Percentiles rank a stretch among this genome's conserved stretches.
Conservation (phyloP, 106 monocot genomes). For the Acorus calamus region DNA sequence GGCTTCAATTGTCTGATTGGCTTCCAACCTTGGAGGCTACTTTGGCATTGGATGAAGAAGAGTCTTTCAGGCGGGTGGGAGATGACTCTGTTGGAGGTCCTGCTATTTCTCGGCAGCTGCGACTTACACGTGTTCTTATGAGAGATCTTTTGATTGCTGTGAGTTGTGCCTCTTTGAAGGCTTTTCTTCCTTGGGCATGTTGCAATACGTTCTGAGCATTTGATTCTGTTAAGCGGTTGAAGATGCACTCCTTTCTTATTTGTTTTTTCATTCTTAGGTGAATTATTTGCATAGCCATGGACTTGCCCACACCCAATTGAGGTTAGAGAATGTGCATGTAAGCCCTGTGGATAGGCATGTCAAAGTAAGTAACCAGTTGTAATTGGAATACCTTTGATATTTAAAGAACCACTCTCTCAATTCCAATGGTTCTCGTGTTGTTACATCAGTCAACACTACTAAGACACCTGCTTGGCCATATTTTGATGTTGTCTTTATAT, state of each 20-base stretch:
- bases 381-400: neutral
- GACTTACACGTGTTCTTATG: slow-evolving; percentile 82
- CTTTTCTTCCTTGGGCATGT: too few relatives aligned
- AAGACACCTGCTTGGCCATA: neutral
- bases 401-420: neutral
- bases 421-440: neutral
- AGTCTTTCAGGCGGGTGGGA: slow-evolving; percentile 82
- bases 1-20: slow-evolving; percentile 95
- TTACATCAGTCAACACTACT: neutral
- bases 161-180: slow-evolving; percentile 5
- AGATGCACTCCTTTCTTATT: slow-evolving; percentile 1
- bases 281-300: slow-evolving; percentile 98
- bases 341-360: slow-evolving; percentile 96
- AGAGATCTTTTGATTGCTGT: slow-evolving; percentile 99
- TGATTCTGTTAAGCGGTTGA: neutral
- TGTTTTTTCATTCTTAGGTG: slow-evolving; percentile 35
- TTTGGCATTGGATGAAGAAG: slow-evolving; percentile 80
- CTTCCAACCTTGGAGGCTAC: slow-evolving; percentile 91
- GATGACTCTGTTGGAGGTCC: slow-evolving; percentile 82
- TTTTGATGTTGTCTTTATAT: slow-evolving; percentile 7
- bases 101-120: slow-evolving; percentile 83
- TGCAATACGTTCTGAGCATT: neutral
- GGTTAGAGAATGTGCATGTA: slow-evolving; percentile 88
- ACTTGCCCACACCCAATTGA: slow-evolving; percentile 85
- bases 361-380: slow-evolving; percentile 53